Base-by-base conservation (phyloP, 305 asterid genomes). In the Solanum hybrid region DNA sequence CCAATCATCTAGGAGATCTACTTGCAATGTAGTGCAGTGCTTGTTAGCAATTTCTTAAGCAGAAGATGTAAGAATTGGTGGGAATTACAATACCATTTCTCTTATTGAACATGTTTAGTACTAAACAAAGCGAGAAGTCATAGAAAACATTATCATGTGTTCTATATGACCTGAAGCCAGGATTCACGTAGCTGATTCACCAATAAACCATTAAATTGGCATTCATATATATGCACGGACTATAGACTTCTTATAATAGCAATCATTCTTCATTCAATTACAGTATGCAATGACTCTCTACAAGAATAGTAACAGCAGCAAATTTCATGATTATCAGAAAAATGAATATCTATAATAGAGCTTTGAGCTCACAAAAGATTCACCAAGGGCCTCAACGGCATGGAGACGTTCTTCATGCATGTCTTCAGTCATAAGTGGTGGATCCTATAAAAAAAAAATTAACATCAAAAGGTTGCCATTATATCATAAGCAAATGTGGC, bases 401-500 rank as follows among this genome's bases (percentile, higher is more conserved):
- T 90, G 95, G 80, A 95, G 92, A 79, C 99, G 95, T 94, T 97
- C 99, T 92, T 97, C 99, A 56, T 97, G 98, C 98, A 97, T 96
- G 90, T 97, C 99, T 93, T 97, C 99, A 82, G 99, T 97, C 98
- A 97, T 96, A 71, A 93, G 98, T 90, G 98, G 99, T 89, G 98
- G 98, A 42, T 97, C 98, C 99, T 97, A 91, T 91, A 89, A 92
- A 24, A 90, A 88, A 34, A 40, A 42, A 42, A n/a, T 72, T 26
- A 51, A 88, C 78, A 34, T 82, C 51, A 73, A 72, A 88, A 71
- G 81, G 71, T 66, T 86, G 76, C 32, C 88, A 87, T 64, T 89
- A 42, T 89, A 86, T 81, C 77, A 87, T 38, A 75, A 6, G 34
- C 19, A 27, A 38, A 38, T 35, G 56, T 75, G 78, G 42, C 73